Base-by-base conservation (phyloP, 164 flowering plant genomes). In the Chimonanthus salicifolius region DNA sequence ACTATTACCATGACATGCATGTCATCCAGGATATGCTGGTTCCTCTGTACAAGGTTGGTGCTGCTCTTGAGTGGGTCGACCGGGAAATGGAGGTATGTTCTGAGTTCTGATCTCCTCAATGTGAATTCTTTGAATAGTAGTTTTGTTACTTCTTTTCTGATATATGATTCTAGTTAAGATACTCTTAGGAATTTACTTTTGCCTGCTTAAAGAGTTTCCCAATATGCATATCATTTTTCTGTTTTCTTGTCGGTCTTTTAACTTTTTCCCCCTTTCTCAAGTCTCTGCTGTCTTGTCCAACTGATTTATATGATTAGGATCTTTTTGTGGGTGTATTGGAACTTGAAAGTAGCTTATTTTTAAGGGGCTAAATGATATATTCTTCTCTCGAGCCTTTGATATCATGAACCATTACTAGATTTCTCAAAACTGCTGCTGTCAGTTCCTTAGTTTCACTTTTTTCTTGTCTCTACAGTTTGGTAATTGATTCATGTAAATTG, bases 1-100 rank as follows among this genome's bases (percentile, higher is more conserved):
- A 94, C 84, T 95, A 93, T 79, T 94, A 93, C 83, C 99, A 96
- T 84, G 97, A 96, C 75, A 94, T 88, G 91, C 99, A 96, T 74
- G 98, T 96, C 68, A 96, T 96, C 78, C 99, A 96, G 77, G 99
- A 96, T 79, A 86, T 96, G 99, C 95, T 96, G 74, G 97, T 96
- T 20, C 98, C 99, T n/a, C 87, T 94, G 62, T 92, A 94, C 85
- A 96, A 94, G 88, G 98, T 96, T 63, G 94, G 97, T 6, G 94
- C 90, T 79, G 99, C 98, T 64, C 86, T 94, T 1, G 98, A 96
- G 79, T 96, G 87, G 87, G 89, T 77, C 51, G 82, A 96, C 84
- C 85, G 77, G 4, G 98, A 94, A 79, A 90, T 92, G 97, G 99
- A 96, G 99, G 98, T 96, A 85, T 6, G 47, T 43, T 71, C 43